Evolutionary conservation across 2,329 filamentous ascomycete species (phyloP).

Genomic region (Coccinonectria pachysandricola): DNA sequence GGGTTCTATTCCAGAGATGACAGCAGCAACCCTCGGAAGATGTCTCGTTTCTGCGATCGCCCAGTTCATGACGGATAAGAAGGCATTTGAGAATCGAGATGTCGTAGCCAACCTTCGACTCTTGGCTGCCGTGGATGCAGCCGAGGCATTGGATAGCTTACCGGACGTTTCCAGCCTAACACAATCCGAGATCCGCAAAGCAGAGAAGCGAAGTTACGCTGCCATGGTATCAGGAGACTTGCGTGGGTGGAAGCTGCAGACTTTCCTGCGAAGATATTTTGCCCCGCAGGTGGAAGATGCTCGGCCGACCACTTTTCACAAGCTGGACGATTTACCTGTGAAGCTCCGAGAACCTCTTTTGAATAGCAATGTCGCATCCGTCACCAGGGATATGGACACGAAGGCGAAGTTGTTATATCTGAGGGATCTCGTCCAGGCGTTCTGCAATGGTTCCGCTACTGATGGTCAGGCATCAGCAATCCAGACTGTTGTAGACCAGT

Average conservation of each 20-base stretch:
- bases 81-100: slow-evolving; percentile 16
- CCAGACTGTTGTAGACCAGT: slow-evolving; percentile 29
- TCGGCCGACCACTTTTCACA: slow-evolving; percentile 24
- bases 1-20: slow-evolving; percentile 12
- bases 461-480: slow-evolving; percentile 35
- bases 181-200: slow-evolving; percentile 22
- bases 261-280: slow-evolving; percentile 31
- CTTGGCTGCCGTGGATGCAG: slow-evolving; percentile 25
- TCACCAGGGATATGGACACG: slow-evolving; percentile 23
- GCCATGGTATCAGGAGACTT: slow-evolving; percentile 26
- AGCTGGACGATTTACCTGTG: slow-evolving; percentile 18
- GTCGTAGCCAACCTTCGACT: slow-evolving; percentile 17
- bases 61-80: slow-evolving; percentile 21
- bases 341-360: slow-evolving; percentile 23
- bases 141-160: slow-evolving; percentile 13
- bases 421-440: slow-evolving; percentile 24
- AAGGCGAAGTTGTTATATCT: slow-evolving; percentile 29
- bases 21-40: slow-evolving; percentile 19
- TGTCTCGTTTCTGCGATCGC: slow-evolving; percentile 17
- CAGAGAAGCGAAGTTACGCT: slow-evolving; percentile 25
- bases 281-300: slow-evolving; percentile 21
- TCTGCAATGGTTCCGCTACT: slow-evolving; percentile 20
- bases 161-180: slow-evolving; percentile 16
- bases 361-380: slow-evolving; percentile 20
- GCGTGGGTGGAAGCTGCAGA: slow-evolving; percentile 36